A percentile compares a stretch with the other conserved stretches of the same genome.
Conservation (phyloP, 2,329 filamentous ascomycete genomes). For the Scedosporium aurantiacum region DNA sequence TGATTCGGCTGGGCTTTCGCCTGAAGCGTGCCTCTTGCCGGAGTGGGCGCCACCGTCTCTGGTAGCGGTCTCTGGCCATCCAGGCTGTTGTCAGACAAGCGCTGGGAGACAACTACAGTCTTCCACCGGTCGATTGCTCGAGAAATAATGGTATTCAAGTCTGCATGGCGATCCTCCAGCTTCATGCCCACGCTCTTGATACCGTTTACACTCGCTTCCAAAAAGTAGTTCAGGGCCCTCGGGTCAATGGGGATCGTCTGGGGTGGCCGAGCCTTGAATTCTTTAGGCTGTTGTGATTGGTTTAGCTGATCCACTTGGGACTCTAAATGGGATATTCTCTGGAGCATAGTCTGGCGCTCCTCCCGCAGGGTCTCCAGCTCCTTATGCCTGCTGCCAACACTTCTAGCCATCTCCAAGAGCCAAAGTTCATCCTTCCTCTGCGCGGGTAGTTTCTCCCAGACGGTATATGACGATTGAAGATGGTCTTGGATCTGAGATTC, state of each 20-base stretch:
- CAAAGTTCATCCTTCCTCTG: constrained; percentile 49
- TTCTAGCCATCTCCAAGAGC: constrained; percentile 50
- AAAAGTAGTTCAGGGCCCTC: constrained; percentile 33
- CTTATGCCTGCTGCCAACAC: constrained; percentile 45
- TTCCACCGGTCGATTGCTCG: constrained; percentile 53
- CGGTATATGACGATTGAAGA: constrained; percentile 62
- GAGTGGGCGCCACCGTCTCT: constrained; percentile 17
- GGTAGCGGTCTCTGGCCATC: constrained; percentile 38
- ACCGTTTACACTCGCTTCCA: constrained; percentile 32
- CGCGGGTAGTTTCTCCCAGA: constrained; percentile 57
- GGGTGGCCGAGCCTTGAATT: constrained; percentile 43
- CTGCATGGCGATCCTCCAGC: constrained; percentile 39
- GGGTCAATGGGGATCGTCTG: constrained; percentile 40
- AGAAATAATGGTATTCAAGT: constrained; percentile 39
- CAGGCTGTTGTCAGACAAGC: constrained; percentile 33
- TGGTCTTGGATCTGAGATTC: constrained; percentile 64
- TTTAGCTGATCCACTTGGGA: constrained; percentile 48
- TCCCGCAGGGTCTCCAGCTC: constrained; percentile 41
- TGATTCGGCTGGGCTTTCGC: constrained; percentile 9
- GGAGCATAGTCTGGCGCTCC: constrained; percentile 37
- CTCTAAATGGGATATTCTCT: constrained; percentile 47
- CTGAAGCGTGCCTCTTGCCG: constrained; percentile 13
- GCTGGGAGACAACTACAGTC: constrained; percentile 42
- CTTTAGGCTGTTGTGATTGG: constrained; percentile 46
- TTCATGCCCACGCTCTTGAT: constrained; percentile 32